Evolutionary conservation across 306 rosid genomes (phyloP).

Genomic region (Clitoria ternatea): DNA sequence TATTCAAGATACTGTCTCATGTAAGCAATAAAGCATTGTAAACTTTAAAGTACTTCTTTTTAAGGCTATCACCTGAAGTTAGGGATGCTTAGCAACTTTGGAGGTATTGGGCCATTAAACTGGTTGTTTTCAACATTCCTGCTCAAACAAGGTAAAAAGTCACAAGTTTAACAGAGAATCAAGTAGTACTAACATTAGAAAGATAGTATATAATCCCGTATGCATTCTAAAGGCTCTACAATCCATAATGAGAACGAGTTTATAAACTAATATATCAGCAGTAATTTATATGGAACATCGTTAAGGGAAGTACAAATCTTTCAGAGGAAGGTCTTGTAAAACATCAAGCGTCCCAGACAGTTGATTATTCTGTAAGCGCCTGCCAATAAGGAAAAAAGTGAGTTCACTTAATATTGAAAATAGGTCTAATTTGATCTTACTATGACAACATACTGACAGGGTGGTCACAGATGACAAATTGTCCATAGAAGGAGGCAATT

Average conservation of each 20-base stretch:
- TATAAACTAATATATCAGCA: neutral
- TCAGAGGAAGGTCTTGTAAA: conserved; percentile 78
- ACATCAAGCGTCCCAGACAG: conserved; percentile 80
- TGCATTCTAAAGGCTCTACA: conserved; percentile 7
- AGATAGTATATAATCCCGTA: conserved; percentile 5
- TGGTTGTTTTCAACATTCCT: conserved; percentile 89
- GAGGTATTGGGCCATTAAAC: conserved; percentile 85
- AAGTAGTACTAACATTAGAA: neutral
- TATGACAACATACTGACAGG: conserved; percentile 70
- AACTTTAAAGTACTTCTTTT: neutral
- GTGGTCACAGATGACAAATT: conserved; percentile 61
- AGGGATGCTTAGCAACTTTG: conserved; percentile 74
- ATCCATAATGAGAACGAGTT: neutral
- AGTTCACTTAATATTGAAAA: conserved; percentile 19
- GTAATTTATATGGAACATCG: conserved; percentile 26
- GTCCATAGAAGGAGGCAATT: conserved; percentile 70
- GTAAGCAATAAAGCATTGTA: conserved; percentile 18
- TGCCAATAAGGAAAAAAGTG: conserved; percentile 46
- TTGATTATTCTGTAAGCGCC: conserved; percentile 80
- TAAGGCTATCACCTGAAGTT: conserved; percentile 52
- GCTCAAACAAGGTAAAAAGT: conserved; percentile 36
- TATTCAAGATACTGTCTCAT: conserved; percentile 16
- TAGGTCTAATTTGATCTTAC: conserved; percentile 13
- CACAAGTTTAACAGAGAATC: conserved; percentile 9
- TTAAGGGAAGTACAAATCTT: conserved; percentile 65